Percentiles rank a stretch among this genome's conserved stretches.
Conservation (phyloP, 208 protist species). For the Leishmania aethiopica region DNA sequence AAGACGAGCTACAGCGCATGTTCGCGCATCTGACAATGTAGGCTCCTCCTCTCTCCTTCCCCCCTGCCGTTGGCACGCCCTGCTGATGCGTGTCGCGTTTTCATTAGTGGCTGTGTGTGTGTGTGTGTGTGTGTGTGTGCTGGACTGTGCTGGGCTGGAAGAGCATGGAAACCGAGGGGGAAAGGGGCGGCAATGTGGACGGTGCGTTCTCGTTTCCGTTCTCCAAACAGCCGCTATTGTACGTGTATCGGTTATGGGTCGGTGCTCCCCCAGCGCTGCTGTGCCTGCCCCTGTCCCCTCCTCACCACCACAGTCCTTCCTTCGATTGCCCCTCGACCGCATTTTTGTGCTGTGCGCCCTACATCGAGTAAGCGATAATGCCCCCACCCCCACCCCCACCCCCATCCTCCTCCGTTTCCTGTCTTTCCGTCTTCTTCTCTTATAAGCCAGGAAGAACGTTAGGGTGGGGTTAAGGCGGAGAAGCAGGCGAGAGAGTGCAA, state of each 20-base stretch:
- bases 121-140: neutral
- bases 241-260: neutral
- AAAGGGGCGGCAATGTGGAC: neutral
- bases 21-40: constrained; percentile 84
- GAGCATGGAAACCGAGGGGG: neutral
- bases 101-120: neutral
- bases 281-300: neutral
- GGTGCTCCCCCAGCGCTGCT: neutral
- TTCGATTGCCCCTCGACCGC: neutral
- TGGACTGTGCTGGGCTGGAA: neutral
- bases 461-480: neutral
- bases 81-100: neutral
- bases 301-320: neutral
- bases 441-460: too few species aligned
- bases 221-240: neutral
- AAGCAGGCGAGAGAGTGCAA: neutral
- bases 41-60: neutral
- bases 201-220: neutral
- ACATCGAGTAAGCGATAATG: neutral
- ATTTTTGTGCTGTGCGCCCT: neutral
- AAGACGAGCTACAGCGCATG: constrained; percentile 79
- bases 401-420: neutral
- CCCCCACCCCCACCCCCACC: neutral
- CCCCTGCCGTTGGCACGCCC: neutral
- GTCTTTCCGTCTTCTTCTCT: neutral